Percentiles rank a stretch among this genome's conserved stretches.
Conservation (phyloP, 768 basidiomycete genomes). For the Hebeloma cylindrosporum region DNA sequence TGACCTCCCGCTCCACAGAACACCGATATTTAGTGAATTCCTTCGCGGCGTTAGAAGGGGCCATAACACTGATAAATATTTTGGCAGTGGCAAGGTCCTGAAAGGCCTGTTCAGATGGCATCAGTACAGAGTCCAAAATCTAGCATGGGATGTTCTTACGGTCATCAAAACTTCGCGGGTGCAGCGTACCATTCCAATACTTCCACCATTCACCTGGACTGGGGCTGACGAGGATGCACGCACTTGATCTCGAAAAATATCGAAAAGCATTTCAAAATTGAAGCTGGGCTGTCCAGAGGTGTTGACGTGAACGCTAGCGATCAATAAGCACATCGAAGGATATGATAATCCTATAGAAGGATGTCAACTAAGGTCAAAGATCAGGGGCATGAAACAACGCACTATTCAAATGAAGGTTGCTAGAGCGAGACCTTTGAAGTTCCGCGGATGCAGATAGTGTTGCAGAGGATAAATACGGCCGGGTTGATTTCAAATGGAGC, state of each 20-base stretch:
- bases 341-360: constrained; percentile 66
- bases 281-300: constrained; percentile 76
- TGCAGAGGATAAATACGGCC: constrained; percentile 53
- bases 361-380: background rate
- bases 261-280: constrained; percentile 91
- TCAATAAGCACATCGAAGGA: constrained; percentile 77
- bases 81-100: constrained; percentile 59
- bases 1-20: constrained; percentile 57
- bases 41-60: constrained; percentile 51
- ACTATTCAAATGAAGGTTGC: constrained; percentile 57
- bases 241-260: constrained; percentile 73
- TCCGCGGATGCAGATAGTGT: constrained; percentile 43
- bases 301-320: constrained; percentile 78
- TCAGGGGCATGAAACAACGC: constrained; percentile 19
- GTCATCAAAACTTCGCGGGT: constrained; percentile 62
- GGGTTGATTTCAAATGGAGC: constrained; percentile 44
- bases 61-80: constrained; percentile 55
- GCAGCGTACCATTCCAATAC: constrained; percentile 72
- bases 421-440: constrained; percentile 57
- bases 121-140: too few species aligned
- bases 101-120: constrained; percentile 59
- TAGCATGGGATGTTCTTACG: too few species aligned
- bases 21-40: constrained; percentile 80
- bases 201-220: constrained; percentile 70
- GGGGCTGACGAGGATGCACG: constrained; percentile 73